Conservation (phyloP, 2,329 filamentous ascomycete species). For the Paraconiothyrium brasiliense region DNA sequence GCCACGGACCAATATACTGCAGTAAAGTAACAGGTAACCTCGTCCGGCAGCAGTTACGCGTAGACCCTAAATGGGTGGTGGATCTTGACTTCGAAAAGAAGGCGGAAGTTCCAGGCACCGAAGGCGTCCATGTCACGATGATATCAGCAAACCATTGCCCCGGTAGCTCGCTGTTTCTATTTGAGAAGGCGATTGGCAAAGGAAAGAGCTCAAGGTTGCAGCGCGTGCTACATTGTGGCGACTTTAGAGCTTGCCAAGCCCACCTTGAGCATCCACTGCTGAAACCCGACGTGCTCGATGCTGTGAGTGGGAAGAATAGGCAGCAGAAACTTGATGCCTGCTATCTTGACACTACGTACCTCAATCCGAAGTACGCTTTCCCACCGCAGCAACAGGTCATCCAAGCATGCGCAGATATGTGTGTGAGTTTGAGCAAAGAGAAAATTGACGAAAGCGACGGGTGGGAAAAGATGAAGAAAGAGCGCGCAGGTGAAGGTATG, state of each 20-base stretch:
- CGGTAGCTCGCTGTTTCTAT: constrained; percentile 91
- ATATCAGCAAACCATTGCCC: constrained; percentile 97
- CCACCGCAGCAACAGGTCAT: constrained; percentile 90
- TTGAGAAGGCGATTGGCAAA: constrained; percentile 78
- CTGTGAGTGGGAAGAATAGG: constrained; percentile 72
- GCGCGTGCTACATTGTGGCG: constrained; percentile 91
- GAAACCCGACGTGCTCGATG: constrained; percentile 76
- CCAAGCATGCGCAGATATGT: constrained; percentile 85
- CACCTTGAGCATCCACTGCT: constrained; percentile 86
- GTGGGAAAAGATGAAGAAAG: constrained; percentile 66
- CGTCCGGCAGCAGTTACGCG: constrained; percentile 84
- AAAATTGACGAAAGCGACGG: constrained; percentile 65
- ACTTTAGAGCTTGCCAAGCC: constrained; percentile 88
- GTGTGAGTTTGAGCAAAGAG: constrained; percentile 77
- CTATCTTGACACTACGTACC: constrained; percentile 96
- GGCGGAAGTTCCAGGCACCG: constrained; percentile 80
- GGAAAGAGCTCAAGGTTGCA: constrained; percentile 70
- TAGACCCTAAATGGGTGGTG: constrained; percentile 85
- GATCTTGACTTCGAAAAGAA: constrained; percentile 85
- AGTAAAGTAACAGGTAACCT: constrained; percentile 91
- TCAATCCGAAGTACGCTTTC: constrained; percentile 95
- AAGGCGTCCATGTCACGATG: constrained; percentile 89
- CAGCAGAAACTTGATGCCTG: constrained; percentile 94
- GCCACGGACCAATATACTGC: constrained; percentile 94
- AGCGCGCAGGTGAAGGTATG: constrained; percentile 67